These are phyloP conservation scores for Arthrobotrys sphaeroides DNA, from an alignment of 2,329 filamentous ascomycete genomes.

Conservation along the genomic window DNA sequence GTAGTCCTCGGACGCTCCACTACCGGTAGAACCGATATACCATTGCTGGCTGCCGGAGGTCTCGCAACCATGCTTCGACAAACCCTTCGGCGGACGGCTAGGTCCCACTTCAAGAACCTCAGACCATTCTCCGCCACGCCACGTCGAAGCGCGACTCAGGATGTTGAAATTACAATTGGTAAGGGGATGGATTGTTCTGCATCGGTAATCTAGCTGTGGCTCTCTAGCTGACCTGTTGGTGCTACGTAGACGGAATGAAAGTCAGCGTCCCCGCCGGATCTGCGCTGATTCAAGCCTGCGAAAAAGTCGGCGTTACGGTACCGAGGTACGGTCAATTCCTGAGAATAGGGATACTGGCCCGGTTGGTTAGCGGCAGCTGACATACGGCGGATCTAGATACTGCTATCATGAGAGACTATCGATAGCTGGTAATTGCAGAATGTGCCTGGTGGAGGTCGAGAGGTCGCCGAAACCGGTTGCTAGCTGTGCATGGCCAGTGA, in stretches of 20 bases:
- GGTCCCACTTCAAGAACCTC: conserved; percentile 24
- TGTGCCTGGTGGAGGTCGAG: conserved; percentile 99
- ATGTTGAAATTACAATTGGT: conserved; percentile 49
- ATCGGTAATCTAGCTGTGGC: not conserved
- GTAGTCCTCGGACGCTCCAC: conserved; percentile 11
- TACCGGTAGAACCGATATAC: conserved; percentile 29
- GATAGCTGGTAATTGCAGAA: conserved; percentile 99
- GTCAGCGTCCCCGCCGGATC: conserved; percentile 72
- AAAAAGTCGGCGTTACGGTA: conserved; percentile 91
- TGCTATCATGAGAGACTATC: conserved; percentile 78
- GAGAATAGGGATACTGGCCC: not conserved
- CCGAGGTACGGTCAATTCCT: conserved; percentile 72
- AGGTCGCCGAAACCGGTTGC: conserved; percentile 94
- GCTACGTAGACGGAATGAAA: conserved; percentile 42
- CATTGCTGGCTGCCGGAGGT: conserved; percentile 41
- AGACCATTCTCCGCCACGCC: conserved; percentile 49
- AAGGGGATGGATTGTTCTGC: not conserved
- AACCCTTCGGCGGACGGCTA: conserved; percentile 50
- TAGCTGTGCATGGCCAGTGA: conserved; percentile 83
- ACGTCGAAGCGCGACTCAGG: conserved; percentile 42
- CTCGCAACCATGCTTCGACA: conserved; percentile 51
- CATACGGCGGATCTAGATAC: conserved; percentile 57
- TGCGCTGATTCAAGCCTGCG: conserved; percentile 97
- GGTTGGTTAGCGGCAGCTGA: not conserved
- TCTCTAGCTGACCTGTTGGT: conserved; percentile 6